Evolutionary conservation across 805 yeast genomes (phyloP).

Genomic region (Kazachstania bromeliacearum): DNA sequence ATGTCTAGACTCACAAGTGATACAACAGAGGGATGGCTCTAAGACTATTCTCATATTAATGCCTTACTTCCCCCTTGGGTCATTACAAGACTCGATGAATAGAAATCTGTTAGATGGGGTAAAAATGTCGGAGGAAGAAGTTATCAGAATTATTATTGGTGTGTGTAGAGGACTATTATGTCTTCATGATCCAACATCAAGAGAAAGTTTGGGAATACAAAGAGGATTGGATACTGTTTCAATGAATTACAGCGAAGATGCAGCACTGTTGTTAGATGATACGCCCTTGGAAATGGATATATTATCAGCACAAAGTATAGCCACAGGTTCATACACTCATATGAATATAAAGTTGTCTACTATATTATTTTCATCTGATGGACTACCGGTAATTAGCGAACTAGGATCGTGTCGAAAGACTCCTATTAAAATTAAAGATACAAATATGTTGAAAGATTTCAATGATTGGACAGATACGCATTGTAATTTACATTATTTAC

Average conservation of each 20-base stretch:
- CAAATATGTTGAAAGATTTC: slow-evolving; percentile 63
- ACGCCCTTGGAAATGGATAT: slow-evolving; percentile 8
- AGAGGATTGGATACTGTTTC: slow-evolving; percentile 12
- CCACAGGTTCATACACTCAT: slow-evolving; percentile 50
- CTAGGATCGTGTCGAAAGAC: slow-evolving; percentile 73
- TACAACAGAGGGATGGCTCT: slow-evolving; percentile 70
- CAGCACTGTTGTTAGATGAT: slow-evolving; percentile 14
- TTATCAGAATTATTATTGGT: slow-evolving; percentile 54
- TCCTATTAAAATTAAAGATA: slow-evolving; percentile 39
- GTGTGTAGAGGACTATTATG: slow-evolving; percentile 65
- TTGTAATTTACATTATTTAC: slow-evolving; percentile 78
- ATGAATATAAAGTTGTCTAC: slow-evolving; percentile 86
- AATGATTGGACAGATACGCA: slow-evolving; percentile 70
- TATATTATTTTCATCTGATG: slow-evolving; percentile 67
- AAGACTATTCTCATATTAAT: slow-evolving; percentile 68
- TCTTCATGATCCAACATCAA: slow-evolving; percentile 43
- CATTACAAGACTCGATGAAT: slow-evolving; percentile 75
- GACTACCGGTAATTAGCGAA: slow-evolving; percentile 72
- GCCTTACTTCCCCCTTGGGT: slow-evolving; percentile 66
- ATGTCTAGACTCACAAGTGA: slow-evolving; percentile 60
- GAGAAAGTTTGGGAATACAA: slow-evolving; percentile 9
- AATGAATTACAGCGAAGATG: slow-evolving; percentile 22
- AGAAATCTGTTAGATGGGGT: slow-evolving; percentile 47
- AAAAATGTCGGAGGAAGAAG: slow-evolving; percentile 51
- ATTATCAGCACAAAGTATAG: not conserved